Evolutionary conservation across 1,284 basidiomycete species (phyloP).

Genomic region (Tetrapyrgos nigripes): DNA sequence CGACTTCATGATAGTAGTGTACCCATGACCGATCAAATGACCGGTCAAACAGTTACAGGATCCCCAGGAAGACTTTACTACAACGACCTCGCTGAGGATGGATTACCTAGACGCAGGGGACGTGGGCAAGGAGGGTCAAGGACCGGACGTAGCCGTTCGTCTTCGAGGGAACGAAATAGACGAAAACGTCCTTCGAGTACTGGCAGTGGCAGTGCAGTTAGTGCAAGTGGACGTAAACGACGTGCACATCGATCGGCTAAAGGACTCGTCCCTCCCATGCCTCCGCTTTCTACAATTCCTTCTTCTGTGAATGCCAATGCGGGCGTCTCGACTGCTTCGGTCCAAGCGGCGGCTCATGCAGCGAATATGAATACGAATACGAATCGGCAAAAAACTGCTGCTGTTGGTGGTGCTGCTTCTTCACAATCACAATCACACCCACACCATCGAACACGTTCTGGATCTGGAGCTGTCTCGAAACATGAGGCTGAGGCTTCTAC

Average conservation of each 20-base stretch:
- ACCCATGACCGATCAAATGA: too few relatives aligned
- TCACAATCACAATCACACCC: background rate
- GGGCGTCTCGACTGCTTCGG: background rate
- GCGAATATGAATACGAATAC: background rate
- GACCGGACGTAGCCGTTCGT: background rate
- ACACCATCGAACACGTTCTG: background rate
- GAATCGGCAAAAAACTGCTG: background rate
- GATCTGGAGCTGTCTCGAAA: too few relatives aligned
- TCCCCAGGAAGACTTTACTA: background rate
- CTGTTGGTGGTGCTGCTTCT: background rate
- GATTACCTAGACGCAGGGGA: background rate
- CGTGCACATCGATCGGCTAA: background rate
- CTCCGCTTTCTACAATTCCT: background rate
- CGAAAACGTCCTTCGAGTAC: background rate
- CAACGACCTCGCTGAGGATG: background rate
- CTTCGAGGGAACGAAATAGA: background rate
- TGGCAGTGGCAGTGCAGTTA: background rate
- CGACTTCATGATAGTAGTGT: too few relatives aligned
- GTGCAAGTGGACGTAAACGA: background rate
- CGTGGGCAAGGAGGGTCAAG: too few relatives aligned
- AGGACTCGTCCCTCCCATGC: background rate
- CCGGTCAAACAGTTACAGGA: too few relatives aligned
- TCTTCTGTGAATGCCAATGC: background rate
- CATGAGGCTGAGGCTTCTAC: too few relatives aligned
- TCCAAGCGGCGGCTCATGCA: background rate